Conservation (phyloP, 768 basidiomycete species). For the Pleurotus giganteus region DNA sequence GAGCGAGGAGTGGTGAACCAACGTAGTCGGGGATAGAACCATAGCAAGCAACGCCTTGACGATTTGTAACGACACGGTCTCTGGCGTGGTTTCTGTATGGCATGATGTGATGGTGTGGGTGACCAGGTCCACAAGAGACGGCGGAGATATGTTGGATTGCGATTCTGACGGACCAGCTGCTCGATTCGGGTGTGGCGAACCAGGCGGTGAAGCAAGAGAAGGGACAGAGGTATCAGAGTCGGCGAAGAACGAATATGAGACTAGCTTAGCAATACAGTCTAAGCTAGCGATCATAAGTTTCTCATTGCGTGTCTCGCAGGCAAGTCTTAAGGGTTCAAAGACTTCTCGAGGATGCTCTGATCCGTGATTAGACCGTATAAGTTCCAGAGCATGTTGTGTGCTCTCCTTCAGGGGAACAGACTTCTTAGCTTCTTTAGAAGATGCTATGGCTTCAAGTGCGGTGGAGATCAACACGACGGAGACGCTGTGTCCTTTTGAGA, state of each 20-base stretch:
- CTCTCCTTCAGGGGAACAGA: slow-evolving; percentile 81
- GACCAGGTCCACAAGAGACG: slow-evolving; percentile 88
- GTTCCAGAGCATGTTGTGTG: slow-evolving; percentile 76
- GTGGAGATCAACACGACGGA: slow-evolving; percentile 81
- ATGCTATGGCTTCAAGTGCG: slow-evolving; percentile 81
- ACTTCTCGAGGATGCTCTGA: slow-evolving; percentile 81
- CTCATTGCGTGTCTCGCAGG: slow-evolving; percentile 93
- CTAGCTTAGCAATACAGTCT: slow-evolving; percentile 96
- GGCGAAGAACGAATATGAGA: slow-evolving; percentile 95
- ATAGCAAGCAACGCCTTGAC: slow-evolving; percentile 92
- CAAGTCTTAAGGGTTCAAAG: slow-evolving; percentile 93
- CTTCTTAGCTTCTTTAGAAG: slow-evolving; percentile 86
- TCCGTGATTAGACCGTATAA: slow-evolving; percentile 74
- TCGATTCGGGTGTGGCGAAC: slow-evolving; percentile 58
- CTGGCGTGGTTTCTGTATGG: slow-evolving; percentile 84
- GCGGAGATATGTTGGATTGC: slow-evolving; percentile 50
- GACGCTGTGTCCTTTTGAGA: slow-evolving; percentile 68
- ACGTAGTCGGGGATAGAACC: slow-evolving; percentile 79
- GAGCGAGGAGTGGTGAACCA: slow-evolving; percentile 94
- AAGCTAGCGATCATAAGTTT: slow-evolving; percentile 95
- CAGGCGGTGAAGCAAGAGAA: slow-evolving; percentile 59
- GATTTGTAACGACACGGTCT: slow-evolving; percentile 92
- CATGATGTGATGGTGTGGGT: slow-evolving; percentile 93
- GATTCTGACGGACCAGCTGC: slow-evolving; percentile 41
- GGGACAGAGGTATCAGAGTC: slow-evolving; percentile 53